phyloP scores from a whole-genome alignment of 176 grass and related monocot species.

The Carex pumila region DNA sequence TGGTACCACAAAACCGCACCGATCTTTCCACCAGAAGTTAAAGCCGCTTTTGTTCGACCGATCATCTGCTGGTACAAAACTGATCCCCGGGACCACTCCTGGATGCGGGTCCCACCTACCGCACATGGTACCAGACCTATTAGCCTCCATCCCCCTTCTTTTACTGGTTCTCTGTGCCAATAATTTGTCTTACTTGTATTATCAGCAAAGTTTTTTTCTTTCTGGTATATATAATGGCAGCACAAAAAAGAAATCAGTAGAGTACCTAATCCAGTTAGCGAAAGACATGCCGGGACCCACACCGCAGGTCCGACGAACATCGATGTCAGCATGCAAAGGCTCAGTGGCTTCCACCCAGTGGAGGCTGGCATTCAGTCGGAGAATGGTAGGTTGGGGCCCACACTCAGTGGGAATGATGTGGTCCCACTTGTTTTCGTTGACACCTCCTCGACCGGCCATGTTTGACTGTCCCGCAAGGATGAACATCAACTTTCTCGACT shows the following conservation, averaged over 20 bases:
- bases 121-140: conserved; percentile 75
- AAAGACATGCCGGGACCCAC: conserved; percentile 75
- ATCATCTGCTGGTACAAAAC: conserved; percentile 48
- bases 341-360: conserved; percentile 54
- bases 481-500: conserved; percentile 45
- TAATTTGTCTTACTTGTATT: background rate
- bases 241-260: background rate
- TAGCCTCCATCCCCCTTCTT: background rate
- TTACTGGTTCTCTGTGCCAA: background rate
- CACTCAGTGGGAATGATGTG: conserved; percentile 37
- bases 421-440: conserved; percentile 38
- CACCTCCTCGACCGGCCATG: conserved; percentile 87
- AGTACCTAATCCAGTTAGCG: conserved; percentile 43
- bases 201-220: background rate
- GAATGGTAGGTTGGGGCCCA: conserved; percentile 32
- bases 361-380: conserved; percentile 39
- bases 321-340: conserved; percentile 77
- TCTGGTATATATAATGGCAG: background rate
- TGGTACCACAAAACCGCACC: conserved; percentile 87
- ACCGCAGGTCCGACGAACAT: conserved; percentile 58
- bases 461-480: conserved; percentile 75
- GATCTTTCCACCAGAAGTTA: conserved; percentile 40
- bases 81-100: conserved; percentile 43
- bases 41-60: conserved; percentile 30
- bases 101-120: conserved; percentile 63